These are phyloP conservation scores for Neophaeococcomyces mojaviensis DNA, from an alignment of 2,329 filamentous ascomycete genomes.

Conservation along the genomic window DNA sequence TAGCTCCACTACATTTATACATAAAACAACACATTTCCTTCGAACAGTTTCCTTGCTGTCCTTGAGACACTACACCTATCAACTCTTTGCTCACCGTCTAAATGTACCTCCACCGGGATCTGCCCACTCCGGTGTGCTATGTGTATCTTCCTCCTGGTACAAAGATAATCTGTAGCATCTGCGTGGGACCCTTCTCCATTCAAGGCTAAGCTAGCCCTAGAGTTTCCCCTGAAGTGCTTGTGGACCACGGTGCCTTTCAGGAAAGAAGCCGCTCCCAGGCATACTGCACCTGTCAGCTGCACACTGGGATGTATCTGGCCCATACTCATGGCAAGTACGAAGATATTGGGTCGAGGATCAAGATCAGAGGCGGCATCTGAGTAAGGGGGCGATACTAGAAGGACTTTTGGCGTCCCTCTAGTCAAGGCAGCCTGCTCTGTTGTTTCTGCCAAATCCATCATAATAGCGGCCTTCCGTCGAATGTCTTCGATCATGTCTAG, in stretches of 20 bases:
- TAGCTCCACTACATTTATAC: not conserved
- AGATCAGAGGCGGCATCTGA: not conserved
- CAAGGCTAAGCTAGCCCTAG: too few relatives aligned
- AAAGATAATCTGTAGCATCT: not conserved
- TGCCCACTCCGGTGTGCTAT: constrained; percentile 4
- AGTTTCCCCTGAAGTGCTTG: not conserved
- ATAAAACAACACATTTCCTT: constrained; percentile 4
- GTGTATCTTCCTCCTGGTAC: not conserved
- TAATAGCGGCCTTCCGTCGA: constrained; percentile 47
- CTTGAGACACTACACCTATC: constrained; percentile 1
- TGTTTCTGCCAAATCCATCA: constrained; percentile 52
- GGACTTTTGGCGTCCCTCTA: too few relatives aligned
- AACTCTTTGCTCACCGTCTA: not conserved
- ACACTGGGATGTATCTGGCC: constrained; percentile 49
- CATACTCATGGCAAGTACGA: constrained; percentile 44
- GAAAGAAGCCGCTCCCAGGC: constrained; percentile 40
- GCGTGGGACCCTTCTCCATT: too few relatives aligned
- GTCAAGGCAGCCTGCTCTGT: constrained; percentile 30
- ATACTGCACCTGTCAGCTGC: constrained; percentile 48
- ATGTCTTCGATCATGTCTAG: constrained; percentile 47
- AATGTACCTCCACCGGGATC: constrained; percentile 1
- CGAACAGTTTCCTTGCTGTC: constrained; percentile 4
- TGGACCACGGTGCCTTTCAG: constrained; percentile 34
- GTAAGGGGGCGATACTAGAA: constrained; percentile 31
- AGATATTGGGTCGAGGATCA: constrained; percentile 25